Conservation (phyloP, 2,329 filamentous ascomycete genomes). For the Phialophora verrucosa region DNA sequence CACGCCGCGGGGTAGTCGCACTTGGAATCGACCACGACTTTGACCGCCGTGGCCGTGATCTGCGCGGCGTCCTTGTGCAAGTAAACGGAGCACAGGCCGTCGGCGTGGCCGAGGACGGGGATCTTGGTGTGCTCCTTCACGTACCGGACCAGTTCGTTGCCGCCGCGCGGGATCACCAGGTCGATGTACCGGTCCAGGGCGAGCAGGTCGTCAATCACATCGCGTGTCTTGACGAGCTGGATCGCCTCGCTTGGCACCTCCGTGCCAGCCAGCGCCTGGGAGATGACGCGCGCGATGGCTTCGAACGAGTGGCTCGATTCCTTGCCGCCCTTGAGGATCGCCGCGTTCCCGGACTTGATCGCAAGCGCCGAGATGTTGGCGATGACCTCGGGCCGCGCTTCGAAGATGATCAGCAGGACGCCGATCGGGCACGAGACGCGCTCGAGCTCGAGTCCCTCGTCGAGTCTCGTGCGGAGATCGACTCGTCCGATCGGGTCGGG, state of each 20-base stretch:
- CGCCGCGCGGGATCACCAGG: slow-evolving; percentile 89
- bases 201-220: slow-evolving; percentile 87
- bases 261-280: slow-evolving; percentile 72
- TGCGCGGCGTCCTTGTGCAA: slow-evolving; percentile 78
- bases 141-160: slow-evolving; percentile 86
- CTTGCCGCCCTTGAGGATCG: slow-evolving; percentile 95
- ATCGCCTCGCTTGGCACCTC: slow-evolving; percentile 83
- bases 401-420: slow-evolving; percentile 97
- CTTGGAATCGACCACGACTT: slow-evolving; percentile 88
- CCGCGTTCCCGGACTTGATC: slow-evolving; percentile 96
- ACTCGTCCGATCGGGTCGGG: slow-evolving; percentile 92
- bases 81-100: slow-evolving; percentile 88
- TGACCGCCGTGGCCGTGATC: slow-evolving; percentile 66
- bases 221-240: slow-evolving; percentile 91
- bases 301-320: slow-evolving; percentile 96
- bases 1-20: slow-evolving; percentile 94
- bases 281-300: slow-evolving; percentile 85
- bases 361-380: slow-evolving; percentile 96
- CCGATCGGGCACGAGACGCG: slow-evolving; percentile 93
- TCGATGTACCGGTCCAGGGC: slow-evolving; percentile 87
- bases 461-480: slow-evolving; percentile 81
- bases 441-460: slow-evolving; percentile 83
- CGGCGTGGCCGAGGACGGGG: slow-evolving; percentile 93
- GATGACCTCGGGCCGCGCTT: slow-evolving; percentile 96
- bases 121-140: slow-evolving; percentile 92